These are phyloP conservation scores for Spergularia azorica DNA, from an alignment of 179 eudicot genomes.

Conservation along the genomic window DNA sequence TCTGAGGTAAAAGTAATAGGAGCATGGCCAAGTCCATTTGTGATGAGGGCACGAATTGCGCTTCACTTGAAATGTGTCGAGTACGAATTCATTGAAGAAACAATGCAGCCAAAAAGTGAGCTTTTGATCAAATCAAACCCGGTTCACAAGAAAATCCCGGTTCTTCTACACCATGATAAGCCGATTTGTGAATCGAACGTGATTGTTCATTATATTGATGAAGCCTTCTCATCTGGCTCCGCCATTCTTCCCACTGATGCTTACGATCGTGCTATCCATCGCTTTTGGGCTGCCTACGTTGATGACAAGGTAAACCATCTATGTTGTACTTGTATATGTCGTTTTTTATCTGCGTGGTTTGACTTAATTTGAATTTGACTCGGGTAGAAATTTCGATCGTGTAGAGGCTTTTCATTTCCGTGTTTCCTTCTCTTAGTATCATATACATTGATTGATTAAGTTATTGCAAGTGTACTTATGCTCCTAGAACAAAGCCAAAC, in stretches of 20 bases:
- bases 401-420: no score
- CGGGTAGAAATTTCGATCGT: no score
- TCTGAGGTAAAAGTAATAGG: slow-evolving; percentile 45
- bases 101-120: slow-evolving; percentile 40
- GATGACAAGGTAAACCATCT: slow-evolving; percentile 39
- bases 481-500: no score
- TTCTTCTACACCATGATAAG: slow-evolving; percentile 43
- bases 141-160: slow-evolving; percentile 56
- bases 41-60: slow-evolving; percentile 41
- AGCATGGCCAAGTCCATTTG: slow-evolving; percentile 44
- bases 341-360: no score
- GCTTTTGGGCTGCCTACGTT: slow-evolving; percentile 48
- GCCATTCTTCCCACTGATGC: slow-evolving; percentile 46
- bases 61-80: slow-evolving; percentile 36
- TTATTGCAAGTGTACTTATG: no score
- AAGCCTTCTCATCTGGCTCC: slow-evolving; percentile 30
- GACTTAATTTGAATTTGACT: no score
- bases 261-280: slow-evolving; percentile 49
- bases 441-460: no score
- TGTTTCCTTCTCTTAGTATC: no score
- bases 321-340: no score
- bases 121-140: slow-evolving; percentile 52
- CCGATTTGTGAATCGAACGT: slow-evolving; percentile 47
- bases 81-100: slow-evolving; percentile 43
- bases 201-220: slow-evolving; percentile 50